Evolutionary conservation across 495 filamentous ascomycete species (phyloP).

Genomic region (Penicillium angulare): DNA sequence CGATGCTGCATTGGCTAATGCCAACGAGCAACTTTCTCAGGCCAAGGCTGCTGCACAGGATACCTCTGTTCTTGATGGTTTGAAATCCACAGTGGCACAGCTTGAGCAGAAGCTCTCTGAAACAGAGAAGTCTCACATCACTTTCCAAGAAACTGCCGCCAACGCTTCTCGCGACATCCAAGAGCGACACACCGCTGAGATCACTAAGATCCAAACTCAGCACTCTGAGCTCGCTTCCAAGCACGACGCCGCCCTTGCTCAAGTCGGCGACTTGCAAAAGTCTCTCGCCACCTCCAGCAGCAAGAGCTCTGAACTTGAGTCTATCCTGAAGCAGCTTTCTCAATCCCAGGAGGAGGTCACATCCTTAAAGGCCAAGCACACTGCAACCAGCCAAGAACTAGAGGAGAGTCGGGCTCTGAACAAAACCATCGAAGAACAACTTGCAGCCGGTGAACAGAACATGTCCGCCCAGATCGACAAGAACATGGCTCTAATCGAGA

Average conservation of each 20-base stretch:
- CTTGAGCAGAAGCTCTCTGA: slow-evolving; percentile 38
- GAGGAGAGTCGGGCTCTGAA: slow-evolving; percentile 32
- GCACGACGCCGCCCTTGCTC: slow-evolving; percentile 24
- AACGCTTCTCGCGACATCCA: slow-evolving; percentile 30
- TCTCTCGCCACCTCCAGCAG: slow-evolving; percentile 27
- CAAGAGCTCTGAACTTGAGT: slow-evolving; percentile 36
- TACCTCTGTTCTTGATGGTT: slow-evolving; percentile 34
- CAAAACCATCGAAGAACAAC: slow-evolving; percentile 36
- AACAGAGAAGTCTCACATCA: slow-evolving; percentile 28
- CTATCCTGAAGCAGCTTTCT: slow-evolving; percentile 33
- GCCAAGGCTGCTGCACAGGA: slow-evolving; percentile 40
- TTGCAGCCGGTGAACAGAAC: slow-evolving; percentile 36
- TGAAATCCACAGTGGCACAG: slow-evolving; percentile 37
- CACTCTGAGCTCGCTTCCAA: slow-evolving; percentile 35
- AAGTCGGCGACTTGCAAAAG: slow-evolving; percentile 37
- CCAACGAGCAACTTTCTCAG: slow-evolving; percentile 33
- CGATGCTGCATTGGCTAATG: slow-evolving; percentile 29
- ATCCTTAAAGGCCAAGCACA: slow-evolving; percentile 33
- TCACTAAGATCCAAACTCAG: slow-evolving; percentile 32
- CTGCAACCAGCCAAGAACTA: slow-evolving; percentile 27
- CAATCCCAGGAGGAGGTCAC: slow-evolving; percentile 35
- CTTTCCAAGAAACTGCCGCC: slow-evolving; percentile 27
- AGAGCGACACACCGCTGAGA: slow-evolving; percentile 30
- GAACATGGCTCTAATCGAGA: slow-evolving; percentile 48
- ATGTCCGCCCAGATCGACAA: slow-evolving; percentile 48